A percentile compares a stretch with the other conserved stretches of the same genome.
Evolutionary conservation across 2,329 filamentous ascomycete species (phyloP).

Genomic region (Neocucurbitaria cava): DNA sequence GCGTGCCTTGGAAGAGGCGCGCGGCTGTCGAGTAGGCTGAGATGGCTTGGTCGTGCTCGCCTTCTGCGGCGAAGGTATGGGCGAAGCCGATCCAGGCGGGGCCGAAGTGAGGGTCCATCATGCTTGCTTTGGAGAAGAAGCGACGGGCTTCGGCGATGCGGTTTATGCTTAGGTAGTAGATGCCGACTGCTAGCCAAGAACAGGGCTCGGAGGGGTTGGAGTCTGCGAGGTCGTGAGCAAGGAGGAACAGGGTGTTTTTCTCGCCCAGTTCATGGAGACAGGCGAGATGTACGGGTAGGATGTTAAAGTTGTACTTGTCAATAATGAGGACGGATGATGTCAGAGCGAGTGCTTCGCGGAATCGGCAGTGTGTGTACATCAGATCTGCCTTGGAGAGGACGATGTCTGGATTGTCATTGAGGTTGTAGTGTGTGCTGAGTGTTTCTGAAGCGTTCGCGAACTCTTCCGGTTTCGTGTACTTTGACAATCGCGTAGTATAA

Average conservation of each 20-base stretch:
- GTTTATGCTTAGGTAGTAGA: conserved; percentile 89
- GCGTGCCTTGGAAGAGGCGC: conserved; percentile 93
- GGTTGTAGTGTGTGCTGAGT: conserved; percentile 90
- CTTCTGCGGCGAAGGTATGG: conserved; percentile 96
- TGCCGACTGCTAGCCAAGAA: conserved; percentile 91
- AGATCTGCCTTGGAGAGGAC: conserved; percentile 89
- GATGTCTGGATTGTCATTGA: conserved; percentile 85
- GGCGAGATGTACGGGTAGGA: conserved; percentile 90
- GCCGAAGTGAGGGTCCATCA: conserved; percentile 97
- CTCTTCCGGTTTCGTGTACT: conserved; percentile 85
- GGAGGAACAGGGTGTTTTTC: conserved; percentile 87
- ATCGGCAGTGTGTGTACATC: conserved; percentile 92
- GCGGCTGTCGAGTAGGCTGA: conserved; percentile 97
- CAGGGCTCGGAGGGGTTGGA: conserved; percentile 89
- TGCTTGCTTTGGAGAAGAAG: conserved; percentile 96
- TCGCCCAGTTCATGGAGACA: conserved; percentile 86
- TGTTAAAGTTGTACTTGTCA: conserved; percentile 87
- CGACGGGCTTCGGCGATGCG: conserved; percentile 92
- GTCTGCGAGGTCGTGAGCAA: conserved; percentile 91
- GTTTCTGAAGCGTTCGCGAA: conserved; percentile 89
- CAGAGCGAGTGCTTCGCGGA: conserved; percentile 82
- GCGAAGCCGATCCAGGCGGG: conserved; percentile 99
- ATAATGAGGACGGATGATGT: conserved; percentile 82
- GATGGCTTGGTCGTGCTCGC: conserved; percentile 97
- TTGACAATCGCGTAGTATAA: conserved; percentile 93